phyloP scores from a whole-genome alignment of 345 rosid species.

The Lumnitzera littorea region DNA sequence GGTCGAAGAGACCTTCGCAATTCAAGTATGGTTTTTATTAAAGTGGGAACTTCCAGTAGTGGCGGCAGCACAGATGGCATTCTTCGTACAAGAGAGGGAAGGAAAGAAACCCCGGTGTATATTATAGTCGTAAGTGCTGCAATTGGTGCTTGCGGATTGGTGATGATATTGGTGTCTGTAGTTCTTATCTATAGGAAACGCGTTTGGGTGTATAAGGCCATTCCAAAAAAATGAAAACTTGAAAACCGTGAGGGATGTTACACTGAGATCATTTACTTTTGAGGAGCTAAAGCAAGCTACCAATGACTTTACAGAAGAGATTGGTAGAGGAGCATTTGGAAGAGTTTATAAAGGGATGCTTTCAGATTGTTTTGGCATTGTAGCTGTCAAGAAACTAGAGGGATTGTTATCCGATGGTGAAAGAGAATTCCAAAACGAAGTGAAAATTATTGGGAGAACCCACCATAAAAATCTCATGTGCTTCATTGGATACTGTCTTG shows the following conservation, averaged over 20 bases:
- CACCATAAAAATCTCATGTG: constrained; percentile 22
- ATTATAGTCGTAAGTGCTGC: constrained; percentile 1
- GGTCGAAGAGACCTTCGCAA: constrained; percentile 3
- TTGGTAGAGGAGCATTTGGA: constrained; percentile 25
- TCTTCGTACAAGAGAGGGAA: neutral
- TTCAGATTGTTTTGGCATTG: neutral
- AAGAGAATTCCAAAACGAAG: constrained; percentile 20
- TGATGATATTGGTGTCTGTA: neutral
- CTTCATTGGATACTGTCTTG: constrained; percentile 20
- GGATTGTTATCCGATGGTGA: constrained; percentile 7
- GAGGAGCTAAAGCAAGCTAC: constrained; percentile 16
- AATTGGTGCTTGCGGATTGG: neutral
- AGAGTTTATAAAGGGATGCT: constrained; percentile 7
- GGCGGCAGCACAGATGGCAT: neutral
- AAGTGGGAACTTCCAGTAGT: constrained; percentile 1
- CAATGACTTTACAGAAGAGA: constrained; percentile 16
- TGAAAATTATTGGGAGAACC: constrained; percentile 21
- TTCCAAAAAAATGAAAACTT: neutral
- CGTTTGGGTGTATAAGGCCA: constrained; percentile 3
- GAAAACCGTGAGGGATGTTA: constrained; percentile 1
- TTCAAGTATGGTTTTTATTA: constrained; percentile 1
- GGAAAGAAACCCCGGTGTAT: neutral
- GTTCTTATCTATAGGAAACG: constrained; percentile 3
- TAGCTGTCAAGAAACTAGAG: constrained; percentile 16
- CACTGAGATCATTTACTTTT: constrained; percentile 10